Evolutionary conservation across 164 flowering plant species (phyloP).

Genomic region (Vitis cinerea): DNA sequence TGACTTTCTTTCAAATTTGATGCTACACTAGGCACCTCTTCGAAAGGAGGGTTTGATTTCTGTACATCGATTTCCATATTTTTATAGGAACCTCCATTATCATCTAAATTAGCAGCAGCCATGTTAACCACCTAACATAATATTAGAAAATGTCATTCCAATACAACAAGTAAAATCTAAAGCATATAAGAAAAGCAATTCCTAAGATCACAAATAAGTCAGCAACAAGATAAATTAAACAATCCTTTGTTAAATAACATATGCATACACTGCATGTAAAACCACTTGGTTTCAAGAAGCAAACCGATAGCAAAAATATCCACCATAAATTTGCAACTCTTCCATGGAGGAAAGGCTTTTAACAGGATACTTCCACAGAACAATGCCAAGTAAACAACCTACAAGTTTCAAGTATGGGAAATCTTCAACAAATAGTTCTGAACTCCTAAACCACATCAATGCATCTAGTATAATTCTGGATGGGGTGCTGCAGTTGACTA

Average conservation of each 20-base stretch:
- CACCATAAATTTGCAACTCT: background rate
- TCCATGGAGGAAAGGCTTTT: too few species aligned
- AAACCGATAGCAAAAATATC: background rate
- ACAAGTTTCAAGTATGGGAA: too few species aligned
- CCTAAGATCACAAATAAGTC: background rate
- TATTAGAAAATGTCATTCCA: conserved; percentile 2
- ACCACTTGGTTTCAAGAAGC: background rate
- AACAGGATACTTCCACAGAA: too few species aligned
- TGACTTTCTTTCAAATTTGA: conserved; percentile 25
- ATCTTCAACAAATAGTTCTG: too few species aligned
- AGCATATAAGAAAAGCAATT: background rate
- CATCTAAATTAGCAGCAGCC: conserved; percentile 18
- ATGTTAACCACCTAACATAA: conserved; percentile 22
- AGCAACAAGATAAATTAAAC: background rate
- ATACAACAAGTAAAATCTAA: background rate
- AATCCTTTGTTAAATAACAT: background rate
- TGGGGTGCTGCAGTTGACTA: too few species aligned
- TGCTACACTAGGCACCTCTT: conserved; percentile 20
- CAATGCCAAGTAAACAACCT: too few species aligned
- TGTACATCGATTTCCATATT: conserved; percentile 20
- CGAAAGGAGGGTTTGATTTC: conserved; percentile 19
- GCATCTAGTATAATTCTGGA: too few species aligned
- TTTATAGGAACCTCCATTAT: conserved; percentile 24
- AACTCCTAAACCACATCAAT: too few species aligned
- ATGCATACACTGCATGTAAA: background rate